Conservation (phyloP, 2,329 filamentous ascomycete genomes). For the Claviceps pazoutovae region DNA sequence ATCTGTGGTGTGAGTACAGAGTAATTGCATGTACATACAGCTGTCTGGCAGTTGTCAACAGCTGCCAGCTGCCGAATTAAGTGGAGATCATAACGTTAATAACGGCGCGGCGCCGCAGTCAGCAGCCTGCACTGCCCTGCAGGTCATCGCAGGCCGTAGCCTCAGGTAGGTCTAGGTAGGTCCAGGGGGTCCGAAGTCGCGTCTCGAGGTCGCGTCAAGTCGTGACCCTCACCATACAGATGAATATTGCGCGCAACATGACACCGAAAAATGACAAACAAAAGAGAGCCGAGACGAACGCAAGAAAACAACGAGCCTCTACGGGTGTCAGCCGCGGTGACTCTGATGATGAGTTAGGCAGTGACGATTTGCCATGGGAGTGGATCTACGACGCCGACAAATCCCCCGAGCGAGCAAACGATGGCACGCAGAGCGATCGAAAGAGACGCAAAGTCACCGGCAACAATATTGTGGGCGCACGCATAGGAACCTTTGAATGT, state of each 20-base stretch:
- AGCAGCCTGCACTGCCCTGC: too few relatives aligned
- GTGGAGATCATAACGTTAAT: too few relatives aligned
- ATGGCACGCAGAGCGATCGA: conserved; percentile 17
- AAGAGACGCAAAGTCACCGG: conserved; percentile 22
- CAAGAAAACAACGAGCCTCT: conserved; percentile 9
- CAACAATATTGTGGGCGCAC: conserved; percentile 60
- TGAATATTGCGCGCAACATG: conserved; percentile 9
- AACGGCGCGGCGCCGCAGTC: too few relatives aligned
- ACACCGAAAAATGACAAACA: conserved; percentile 10
- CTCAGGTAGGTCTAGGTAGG: too few relatives aligned
- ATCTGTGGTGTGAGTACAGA: too few relatives aligned
- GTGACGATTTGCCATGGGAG: conserved; percentile 61
- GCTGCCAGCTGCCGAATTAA: too few relatives aligned
- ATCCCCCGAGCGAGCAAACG: conserved; percentile 9
- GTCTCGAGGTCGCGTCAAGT: conserved; percentile 18
- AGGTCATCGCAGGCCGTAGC: too few relatives aligned
- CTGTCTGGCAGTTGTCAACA: too few relatives aligned
- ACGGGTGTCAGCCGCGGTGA: conserved; percentile 58
- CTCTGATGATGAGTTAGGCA: conserved; percentile 75
- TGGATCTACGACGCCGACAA: conserved; percentile 51
- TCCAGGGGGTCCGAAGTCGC: conserved; percentile 9
- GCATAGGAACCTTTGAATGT: conserved; percentile 70
- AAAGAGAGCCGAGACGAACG: conserved; percentile 9
- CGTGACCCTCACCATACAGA: conserved; percentile 1
- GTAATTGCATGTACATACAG: too few relatives aligned